phyloP scores from a whole-genome alignment of 1,284 basidiomycete species.

The Malassezia sp. region DNA sequence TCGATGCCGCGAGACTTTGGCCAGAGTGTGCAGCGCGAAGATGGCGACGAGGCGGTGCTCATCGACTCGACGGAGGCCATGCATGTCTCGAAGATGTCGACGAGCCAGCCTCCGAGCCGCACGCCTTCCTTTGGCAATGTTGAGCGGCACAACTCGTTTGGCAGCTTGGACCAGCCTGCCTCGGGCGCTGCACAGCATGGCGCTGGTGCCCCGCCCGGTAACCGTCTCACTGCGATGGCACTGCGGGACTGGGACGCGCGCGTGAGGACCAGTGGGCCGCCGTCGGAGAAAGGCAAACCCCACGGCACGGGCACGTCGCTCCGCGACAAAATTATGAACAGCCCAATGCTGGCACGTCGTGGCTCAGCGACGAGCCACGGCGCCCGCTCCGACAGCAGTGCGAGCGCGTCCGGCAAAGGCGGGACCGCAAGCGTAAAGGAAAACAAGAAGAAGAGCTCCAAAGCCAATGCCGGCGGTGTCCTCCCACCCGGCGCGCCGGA shows the following conservation, averaged over 20 bases:
- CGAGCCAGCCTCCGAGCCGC: constrained; percentile 29
- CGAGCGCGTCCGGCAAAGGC: constrained; percentile 15
- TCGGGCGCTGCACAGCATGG: too few relatives aligned
- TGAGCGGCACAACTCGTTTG: constrained; percentile 10
- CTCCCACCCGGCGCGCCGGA: constrained; percentile 19
- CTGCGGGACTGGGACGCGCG: constrained; percentile 41
- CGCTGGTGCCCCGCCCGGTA: constrained; percentile 13
- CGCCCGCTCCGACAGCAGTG: constrained; percentile 16
- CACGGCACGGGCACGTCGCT: constrained; percentile 31
- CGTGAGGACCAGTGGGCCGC: constrained; percentile 13
- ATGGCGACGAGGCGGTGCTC: constrained; percentile 23
- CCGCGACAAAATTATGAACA: constrained; percentile 43
- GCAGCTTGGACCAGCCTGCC: constrained; percentile 11
- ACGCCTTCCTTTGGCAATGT: constrained; percentile 18
- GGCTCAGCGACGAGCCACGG: constrained; percentile 34
- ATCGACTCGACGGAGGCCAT: constrained; percentile 23
- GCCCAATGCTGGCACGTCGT: constrained; percentile 36
- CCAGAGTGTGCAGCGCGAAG: constrained; percentile 28
- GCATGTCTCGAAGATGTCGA: constrained; percentile 24
- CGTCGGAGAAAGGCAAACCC: constrained; percentile 22
- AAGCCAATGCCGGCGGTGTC: constrained; percentile 22
- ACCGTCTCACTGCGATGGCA: constrained; percentile 34
- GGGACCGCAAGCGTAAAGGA: constrained; percentile 30
- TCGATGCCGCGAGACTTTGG: constrained; percentile 14
- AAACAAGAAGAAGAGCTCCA: constrained; percentile 11